A percentile compares a stretch with the other conserved stretches of the same genome.
Conservation (phyloP, 2,329 filamentous ascomycete genomes). For the Cladosporium oxysporum region DNA sequence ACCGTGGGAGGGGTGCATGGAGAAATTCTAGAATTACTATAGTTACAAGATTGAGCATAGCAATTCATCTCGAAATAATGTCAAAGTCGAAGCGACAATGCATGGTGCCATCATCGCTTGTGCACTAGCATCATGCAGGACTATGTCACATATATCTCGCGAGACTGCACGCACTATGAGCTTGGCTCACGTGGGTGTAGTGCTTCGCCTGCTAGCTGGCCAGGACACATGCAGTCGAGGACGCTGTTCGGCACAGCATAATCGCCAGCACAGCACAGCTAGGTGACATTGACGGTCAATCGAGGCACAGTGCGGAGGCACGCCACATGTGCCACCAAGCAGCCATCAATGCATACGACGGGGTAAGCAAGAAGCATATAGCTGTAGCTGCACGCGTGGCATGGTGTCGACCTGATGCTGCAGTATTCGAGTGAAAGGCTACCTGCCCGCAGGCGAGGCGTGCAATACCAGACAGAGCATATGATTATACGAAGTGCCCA, state of each 20-base stretch:
- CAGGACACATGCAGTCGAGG: not conserved
- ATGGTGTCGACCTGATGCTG: not conserved
- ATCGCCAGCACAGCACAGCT: not conserved
- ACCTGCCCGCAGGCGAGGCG: not conserved
- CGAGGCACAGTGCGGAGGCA: not conserved
- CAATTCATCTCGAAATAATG: not conserved
- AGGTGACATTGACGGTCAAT: not conserved
- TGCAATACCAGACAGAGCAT: not conserved
- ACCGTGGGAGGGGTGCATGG: not conserved
- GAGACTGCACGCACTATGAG: not conserved
- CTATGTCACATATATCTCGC: too few species aligned
- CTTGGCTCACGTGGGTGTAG: not conserved
- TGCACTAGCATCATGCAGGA: too few species aligned
- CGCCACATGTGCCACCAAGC: not conserved
- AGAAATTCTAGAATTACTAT: not conserved
- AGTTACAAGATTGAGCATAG: not conserved
- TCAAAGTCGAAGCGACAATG: not conserved
- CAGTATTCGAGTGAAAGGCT: not conserved
- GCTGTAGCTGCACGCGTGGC: not conserved
- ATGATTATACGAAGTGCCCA: not conserved
- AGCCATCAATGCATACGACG: not conserved
- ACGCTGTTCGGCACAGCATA: not conserved
- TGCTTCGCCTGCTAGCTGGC: not conserved
- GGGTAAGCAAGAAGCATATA: not conserved
- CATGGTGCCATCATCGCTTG: too few species aligned